Evolutionary conservation across 2,329 filamentous ascomycete species (phyloP).

Genomic region (Corynespora cassiicola): DNA sequence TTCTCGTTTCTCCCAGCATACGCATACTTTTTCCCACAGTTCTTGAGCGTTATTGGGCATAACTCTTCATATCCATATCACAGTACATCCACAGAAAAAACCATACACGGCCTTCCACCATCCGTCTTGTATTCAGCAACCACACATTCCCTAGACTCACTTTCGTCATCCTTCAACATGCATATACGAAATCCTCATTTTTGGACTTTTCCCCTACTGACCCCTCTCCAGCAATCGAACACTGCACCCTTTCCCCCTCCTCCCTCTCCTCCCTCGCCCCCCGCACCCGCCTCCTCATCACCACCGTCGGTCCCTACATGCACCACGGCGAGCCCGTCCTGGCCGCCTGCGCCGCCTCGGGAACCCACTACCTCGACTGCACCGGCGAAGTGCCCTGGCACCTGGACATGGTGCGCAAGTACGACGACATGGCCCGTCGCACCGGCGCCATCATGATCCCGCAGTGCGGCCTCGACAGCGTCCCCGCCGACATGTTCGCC

Average conservation of each 20-base stretch:
- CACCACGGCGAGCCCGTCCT: slow-evolving; percentile 69
- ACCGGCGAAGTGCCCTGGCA: slow-evolving; percentile 72
- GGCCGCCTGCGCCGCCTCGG: slow-evolving; percentile 67
- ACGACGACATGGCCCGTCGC: slow-evolving; percentile 64
- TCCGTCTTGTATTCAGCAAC: slow-evolving; percentile 6
- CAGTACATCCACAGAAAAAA: too few relatives aligned
- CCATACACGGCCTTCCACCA: not conserved
- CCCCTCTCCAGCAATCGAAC: too few relatives aligned
- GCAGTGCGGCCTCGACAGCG: slow-evolving; percentile 66
- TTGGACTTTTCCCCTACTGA: too few relatives aligned
- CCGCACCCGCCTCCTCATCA: slow-evolving; percentile 66
- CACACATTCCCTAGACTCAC: slow-evolving; percentile 35
- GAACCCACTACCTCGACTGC: slow-evolving; percentile 72
- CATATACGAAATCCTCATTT: too few relatives aligned
- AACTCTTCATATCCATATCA: too few relatives aligned
- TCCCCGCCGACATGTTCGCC: slow-evolving; percentile 65
- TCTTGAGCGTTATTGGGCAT: too few relatives aligned
- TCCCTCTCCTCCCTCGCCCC: slow-evolving; percentile 60
- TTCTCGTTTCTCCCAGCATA: too few relatives aligned
- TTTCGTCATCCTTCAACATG: too few relatives aligned
- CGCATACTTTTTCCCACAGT: too few relatives aligned
- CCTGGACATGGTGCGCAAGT: slow-evolving; percentile 66
- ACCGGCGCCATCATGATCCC: slow-evolving; percentile 68
- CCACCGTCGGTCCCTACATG: slow-evolving; percentile 69
- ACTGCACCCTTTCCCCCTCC: slow-evolving; percentile 51